Evolutionary conservation across 371 early-diverging fungal genomes (phyloP).

Genomic region (Lichtheimia ramosa): DNA sequence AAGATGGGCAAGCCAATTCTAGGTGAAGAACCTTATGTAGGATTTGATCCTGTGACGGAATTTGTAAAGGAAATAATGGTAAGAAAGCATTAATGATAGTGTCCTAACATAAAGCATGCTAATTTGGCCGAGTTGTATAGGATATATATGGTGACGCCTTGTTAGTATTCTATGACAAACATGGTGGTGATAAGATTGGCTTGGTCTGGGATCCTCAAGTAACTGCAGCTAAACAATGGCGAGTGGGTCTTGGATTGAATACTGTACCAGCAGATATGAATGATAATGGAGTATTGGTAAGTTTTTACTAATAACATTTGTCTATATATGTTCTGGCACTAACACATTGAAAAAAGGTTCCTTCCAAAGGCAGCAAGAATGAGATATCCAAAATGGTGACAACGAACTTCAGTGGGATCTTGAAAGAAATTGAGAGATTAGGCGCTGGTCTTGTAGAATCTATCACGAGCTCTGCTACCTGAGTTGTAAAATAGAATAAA

Average conservation of each 20-base stretch:
- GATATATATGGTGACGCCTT: slow-evolving; percentile 52
- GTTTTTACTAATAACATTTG: slow-evolving; percentile 3
- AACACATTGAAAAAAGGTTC: slow-evolving; percentile 21
- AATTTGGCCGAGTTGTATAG: slow-evolving; percentile 9
- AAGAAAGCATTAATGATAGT: background rate
- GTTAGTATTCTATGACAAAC: slow-evolving; percentile 72
- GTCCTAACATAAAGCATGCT: background rate
- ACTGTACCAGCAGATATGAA: slow-evolving; percentile 58
- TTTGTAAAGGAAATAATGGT: slow-evolving; percentile 67
- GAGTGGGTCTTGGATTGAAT: slow-evolving; percentile 64
- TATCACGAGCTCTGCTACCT: slow-evolving; percentile 1
- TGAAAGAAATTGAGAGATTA: slow-evolving; percentile 67
- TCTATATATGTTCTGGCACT: too few relatives aligned
- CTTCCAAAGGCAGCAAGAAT: slow-evolving; percentile 33
- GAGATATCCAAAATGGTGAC: slow-evolving; percentile 52
- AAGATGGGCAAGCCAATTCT: slow-evolving; percentile 30
- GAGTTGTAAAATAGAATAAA: too few relatives aligned
- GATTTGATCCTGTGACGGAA: slow-evolving; percentile 66
- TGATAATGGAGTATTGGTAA: slow-evolving; percentile 54
- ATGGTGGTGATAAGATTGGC: slow-evolving; percentile 77
- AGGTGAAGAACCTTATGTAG: slow-evolving; percentile 44
- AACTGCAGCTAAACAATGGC: slow-evolving; percentile 63
- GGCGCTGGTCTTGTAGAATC: slow-evolving; percentile 40
- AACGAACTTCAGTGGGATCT: slow-evolving; percentile 68
- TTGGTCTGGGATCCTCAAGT: slow-evolving; percentile 68